phyloP scores from a whole-genome alignment of 176 grass and related monocot genomes.

The Themeda triandra region DNA sequence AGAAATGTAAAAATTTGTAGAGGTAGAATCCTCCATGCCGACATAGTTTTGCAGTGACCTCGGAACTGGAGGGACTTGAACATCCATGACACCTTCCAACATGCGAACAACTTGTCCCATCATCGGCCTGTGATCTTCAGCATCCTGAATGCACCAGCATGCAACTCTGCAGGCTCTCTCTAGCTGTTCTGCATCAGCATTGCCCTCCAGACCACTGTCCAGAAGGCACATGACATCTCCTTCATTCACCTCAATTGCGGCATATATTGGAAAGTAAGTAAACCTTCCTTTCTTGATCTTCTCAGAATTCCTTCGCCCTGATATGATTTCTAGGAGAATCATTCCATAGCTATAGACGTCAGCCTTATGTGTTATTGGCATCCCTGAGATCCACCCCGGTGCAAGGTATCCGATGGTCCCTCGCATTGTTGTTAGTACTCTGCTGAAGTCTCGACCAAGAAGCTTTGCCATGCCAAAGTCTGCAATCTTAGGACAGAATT shows the following conservation, averaged over 20 bases:
- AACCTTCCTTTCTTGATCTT: background rate
- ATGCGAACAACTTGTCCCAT: slow-evolving; percentile 44
- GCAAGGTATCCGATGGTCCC: slow-evolving; percentile 46
- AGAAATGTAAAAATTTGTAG: background rate
- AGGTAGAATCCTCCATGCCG: slow-evolving; percentile 16
- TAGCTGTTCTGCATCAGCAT: slow-evolving; percentile 34
- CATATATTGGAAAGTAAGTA: slow-evolving; percentile 35
- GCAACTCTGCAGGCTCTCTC: slow-evolving; percentile 34
- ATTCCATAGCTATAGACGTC: slow-evolving; percentile 45
- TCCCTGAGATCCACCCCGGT: slow-evolving; percentile 31
- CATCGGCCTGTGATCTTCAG: slow-evolving; percentile 21
- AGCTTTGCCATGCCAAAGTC: slow-evolving; percentile 37
- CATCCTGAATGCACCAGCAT: slow-evolving; percentile 57
- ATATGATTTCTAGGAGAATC: slow-evolving; percentile 43
- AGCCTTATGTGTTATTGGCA: slow-evolving; percentile 31
- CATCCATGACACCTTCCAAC: slow-evolving; percentile 35
- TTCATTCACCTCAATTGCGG: slow-evolving; percentile 8
- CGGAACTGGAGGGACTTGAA: slow-evolving; percentile 13
- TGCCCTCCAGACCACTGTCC: slow-evolving; percentile 14
- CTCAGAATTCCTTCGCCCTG: slow-evolving; percentile 16
- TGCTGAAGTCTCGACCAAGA: slow-evolving; percentile 21
- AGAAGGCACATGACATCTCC: slow-evolving; percentile 17
- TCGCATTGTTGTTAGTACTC: slow-evolving; percentile 33
- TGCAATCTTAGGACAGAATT: slow-evolving; percentile 31
- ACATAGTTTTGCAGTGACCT: slow-evolving; percentile 30